Conservation (phyloP, 2,329 filamentous ascomycete genomes). For the Penicillium paneum region DNA sequence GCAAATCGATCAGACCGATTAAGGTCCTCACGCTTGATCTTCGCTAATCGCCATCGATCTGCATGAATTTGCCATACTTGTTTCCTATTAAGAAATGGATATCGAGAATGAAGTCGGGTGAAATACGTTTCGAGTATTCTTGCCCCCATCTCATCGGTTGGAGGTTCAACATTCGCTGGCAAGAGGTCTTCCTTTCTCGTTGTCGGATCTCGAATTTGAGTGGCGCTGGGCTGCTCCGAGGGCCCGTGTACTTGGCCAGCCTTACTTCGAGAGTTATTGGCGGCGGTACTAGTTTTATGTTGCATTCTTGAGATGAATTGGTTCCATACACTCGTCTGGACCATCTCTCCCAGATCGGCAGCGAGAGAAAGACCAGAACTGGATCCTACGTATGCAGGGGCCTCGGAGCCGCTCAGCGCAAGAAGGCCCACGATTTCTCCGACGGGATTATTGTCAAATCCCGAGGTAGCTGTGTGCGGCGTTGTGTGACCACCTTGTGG, state of each 20-base stretch:
- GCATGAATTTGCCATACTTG: conserved; percentile 48
- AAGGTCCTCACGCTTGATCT: conserved; percentile 36
- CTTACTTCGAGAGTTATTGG: conserved; percentile 11
- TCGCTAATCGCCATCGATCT: conserved; percentile 39
- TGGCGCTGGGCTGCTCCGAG: conserved; percentile 15
- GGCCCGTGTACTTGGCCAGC: conserved; percentile 3
- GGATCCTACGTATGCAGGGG: conserved; percentile 50
- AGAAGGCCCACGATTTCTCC: conserved; percentile 51
- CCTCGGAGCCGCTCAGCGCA: conserved; percentile 45
- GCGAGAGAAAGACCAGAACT: conserved; percentile 52
- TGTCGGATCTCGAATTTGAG: conserved; percentile 27
- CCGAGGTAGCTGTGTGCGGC: conserved; percentile 17
- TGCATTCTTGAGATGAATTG: conserved; percentile 43
- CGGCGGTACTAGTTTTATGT: conserved; percentile 15
- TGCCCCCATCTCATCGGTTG: conserved; percentile 46
- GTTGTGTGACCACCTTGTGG: conserved; percentile 20
- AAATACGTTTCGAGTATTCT: conserved; percentile 48
- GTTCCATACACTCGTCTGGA: conserved; percentile 54
- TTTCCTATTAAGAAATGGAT: conserved; percentile 49
- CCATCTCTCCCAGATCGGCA: conserved; percentile 52
- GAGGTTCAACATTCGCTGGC: conserved; percentile 46
- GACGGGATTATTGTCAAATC: conserved; percentile 35
- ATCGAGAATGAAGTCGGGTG: conserved; percentile 47
- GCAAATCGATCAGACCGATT: conserved; percentile 42
- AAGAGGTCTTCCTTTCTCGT: conserved; percentile 36